Evolutionary conservation across 2,329 filamentous ascomycete species (phyloP).

Genomic region (Fusarium albosuccineum): DNA sequence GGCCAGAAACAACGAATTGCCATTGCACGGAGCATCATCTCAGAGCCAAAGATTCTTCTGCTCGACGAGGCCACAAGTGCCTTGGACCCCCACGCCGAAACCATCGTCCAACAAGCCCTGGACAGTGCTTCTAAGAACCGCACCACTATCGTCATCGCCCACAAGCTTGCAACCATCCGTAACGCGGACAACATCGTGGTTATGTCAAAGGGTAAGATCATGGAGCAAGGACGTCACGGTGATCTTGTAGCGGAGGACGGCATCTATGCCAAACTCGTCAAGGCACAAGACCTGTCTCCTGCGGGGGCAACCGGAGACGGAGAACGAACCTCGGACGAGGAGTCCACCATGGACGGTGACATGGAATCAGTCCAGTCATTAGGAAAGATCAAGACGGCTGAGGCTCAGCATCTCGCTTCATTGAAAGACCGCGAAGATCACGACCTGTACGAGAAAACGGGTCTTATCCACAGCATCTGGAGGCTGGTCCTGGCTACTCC

Average conservation of each 20-base stretch:
- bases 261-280: slow-evolving; percentile 64
- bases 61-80: slow-evolving; percentile 76
- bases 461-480: slow-evolving; percentile 17
- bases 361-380: not conserved
- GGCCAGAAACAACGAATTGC: slow-evolving; percentile 75
- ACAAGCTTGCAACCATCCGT: slow-evolving; percentile 68
- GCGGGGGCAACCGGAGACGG: not conserved
- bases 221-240: slow-evolving; percentile 68
- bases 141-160: slow-evolving; percentile 75
- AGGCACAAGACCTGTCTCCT: slow-evolving; percentile 50
- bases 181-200: slow-evolving; percentile 75
- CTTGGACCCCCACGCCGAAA: slow-evolving; percentile 56
- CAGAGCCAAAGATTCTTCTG: slow-evolving; percentile 66
- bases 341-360: not conserved
- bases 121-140: slow-evolving; percentile 65
- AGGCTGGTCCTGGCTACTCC: slow-evolving; percentile 1
- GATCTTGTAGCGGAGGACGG: slow-evolving; percentile 62
- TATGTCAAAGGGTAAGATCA: slow-evolving; percentile 66
- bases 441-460: slow-evolving; percentile 8
- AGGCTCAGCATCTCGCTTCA: slow-evolving; percentile 56
- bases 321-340: not conserved
- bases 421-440: slow-evolving; percentile 45
- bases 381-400: not conserved
- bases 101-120: slow-evolving; percentile 66
- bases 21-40: slow-evolving; percentile 63